A percentile compares a stretch with the other conserved stretches of the same genome.
These are phyloP conservation scores for Rutidosis leptorrhynchoides DNA, from an alignment of 129 eudicot species.

Conservation along the genomic window DNA sequence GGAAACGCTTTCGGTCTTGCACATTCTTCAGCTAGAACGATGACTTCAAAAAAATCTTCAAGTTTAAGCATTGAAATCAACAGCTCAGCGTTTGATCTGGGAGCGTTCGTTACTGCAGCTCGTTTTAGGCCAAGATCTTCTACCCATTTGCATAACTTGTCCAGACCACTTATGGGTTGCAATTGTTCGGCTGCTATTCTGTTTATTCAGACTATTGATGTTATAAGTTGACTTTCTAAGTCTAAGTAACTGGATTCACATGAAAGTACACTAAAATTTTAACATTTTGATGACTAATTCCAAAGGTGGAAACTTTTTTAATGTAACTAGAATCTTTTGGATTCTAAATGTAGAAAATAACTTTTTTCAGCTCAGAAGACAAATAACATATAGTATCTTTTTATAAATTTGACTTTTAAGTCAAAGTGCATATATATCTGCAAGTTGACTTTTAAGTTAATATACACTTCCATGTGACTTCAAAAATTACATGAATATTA, in stretches of 20 bases:
- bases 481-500: background rate
- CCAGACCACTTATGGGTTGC: conserved; percentile 62
- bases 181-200: conserved; percentile 69
- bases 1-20: conserved; percentile 90
- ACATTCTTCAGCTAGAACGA: conserved; percentile 74
- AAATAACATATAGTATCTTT: background rate
- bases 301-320: background rate
- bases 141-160: conserved; percentile 72
- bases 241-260: conserved; percentile 5
- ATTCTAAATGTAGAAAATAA: background rate
- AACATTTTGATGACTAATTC: background rate
- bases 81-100: conserved; percentile 72
- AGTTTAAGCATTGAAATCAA: conserved; percentile 61
- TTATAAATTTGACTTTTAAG: conserved; percentile 1
- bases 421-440: background rate
- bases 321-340: too few relatives aligned
- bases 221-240: background rate
- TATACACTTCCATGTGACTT: background rate
- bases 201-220: conserved; percentile 18
- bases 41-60: conserved; percentile 58
- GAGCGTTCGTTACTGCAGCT: conserved; percentile 98
- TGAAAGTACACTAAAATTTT: background rate
- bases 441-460: conserved; percentile 12
- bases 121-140: conserved; percentile 73
- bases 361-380: conserved; percentile 9